These are phyloP conservation scores for Neonectria punicea DNA, from an alignment of 2,329 filamentous ascomycete genomes.

Conservation along the genomic window DNA sequence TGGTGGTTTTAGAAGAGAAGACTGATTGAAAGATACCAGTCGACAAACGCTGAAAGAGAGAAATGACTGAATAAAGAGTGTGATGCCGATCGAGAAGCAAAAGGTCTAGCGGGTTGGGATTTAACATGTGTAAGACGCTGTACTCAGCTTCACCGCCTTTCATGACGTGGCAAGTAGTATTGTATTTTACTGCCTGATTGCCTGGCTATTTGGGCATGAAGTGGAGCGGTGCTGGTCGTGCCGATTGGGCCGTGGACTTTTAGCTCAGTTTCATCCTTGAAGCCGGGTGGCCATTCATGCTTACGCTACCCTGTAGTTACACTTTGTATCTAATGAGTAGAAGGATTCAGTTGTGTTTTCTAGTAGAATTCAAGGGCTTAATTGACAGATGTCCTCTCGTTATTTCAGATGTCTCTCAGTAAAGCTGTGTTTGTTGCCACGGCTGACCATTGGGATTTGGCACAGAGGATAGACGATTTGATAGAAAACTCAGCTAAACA, in stretches of 20 bases:
- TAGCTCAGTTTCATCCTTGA: neutral
- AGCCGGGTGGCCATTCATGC: too few species aligned
- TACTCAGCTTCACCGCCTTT: constrained; percentile 3
- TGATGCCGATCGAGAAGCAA: neutral
- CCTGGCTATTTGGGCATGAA: too few species aligned
- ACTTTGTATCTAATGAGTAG: too few species aligned
- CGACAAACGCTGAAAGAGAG: neutral
- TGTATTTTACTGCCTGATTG: neutral
- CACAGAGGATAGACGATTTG: too few species aligned
- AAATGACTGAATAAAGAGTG: neutral
- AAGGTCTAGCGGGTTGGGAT: neutral
- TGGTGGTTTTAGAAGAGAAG: neutral
- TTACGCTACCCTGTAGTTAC: too few species aligned
- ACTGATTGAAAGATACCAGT: neutral
- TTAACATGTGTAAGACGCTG: neutral
- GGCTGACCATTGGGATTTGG: too few species aligned
- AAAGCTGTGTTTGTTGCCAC: too few species aligned
- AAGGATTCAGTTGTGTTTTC: too few species aligned
- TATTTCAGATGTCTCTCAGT: too few species aligned
- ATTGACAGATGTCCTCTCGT: too few species aligned
- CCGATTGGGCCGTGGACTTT: neutral
- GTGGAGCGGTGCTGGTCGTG: neutral
- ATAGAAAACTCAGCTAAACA: too few species aligned
- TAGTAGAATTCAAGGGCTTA: too few species aligned
- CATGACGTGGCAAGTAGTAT: neutral